Conservation (phyloP, 2,329 filamentous ascomycete genomes). For the Trichoderma semiorbis region DNA sequence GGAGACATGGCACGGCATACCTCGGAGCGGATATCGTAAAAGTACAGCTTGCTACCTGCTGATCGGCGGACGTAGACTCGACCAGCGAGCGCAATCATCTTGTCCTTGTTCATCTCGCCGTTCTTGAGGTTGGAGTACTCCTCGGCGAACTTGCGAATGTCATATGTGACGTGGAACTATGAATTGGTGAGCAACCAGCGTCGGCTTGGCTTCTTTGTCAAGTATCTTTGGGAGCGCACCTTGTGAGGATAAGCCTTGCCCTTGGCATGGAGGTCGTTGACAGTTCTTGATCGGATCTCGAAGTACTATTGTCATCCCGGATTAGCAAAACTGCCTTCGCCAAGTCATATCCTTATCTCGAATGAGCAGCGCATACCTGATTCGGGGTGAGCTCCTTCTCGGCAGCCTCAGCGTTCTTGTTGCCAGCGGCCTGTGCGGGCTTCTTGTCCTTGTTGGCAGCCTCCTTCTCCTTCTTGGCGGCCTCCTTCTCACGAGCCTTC, state of each 20-base stretch:
- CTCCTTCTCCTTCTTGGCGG: slow-evolving; percentile 84
- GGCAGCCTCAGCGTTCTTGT: slow-evolving; percentile 57
- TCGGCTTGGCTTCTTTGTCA: too few species aligned
- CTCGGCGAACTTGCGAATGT: slow-evolving; percentile 73
- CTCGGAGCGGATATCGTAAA: slow-evolving; percentile 66
- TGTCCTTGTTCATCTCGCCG: slow-evolving; percentile 75
- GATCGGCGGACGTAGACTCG: slow-evolving; percentile 86
- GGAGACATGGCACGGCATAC: slow-evolving; percentile 15
- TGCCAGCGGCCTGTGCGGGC: slow-evolving; percentile 23
- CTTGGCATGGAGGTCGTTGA: slow-evolving; percentile 48
- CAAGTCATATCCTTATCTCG: too few species aligned
- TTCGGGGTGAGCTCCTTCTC: slow-evolving; percentile 57
- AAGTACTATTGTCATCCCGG: slow-evolving; percentile 60
- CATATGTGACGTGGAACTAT: slow-evolving; percentile 76
- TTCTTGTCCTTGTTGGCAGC: slow-evolving; percentile 51
- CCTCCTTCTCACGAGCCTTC: slow-evolving; percentile 84
- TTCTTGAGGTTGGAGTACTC: slow-evolving; percentile 81
- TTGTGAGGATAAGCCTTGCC: slow-evolving; percentile 74
- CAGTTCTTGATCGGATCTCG: slow-evolving; percentile 82
- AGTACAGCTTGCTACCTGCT: slow-evolving; percentile 79
- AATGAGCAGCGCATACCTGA: slow-evolving; percentile 35
- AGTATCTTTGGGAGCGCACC: slow-evolving; percentile 28
- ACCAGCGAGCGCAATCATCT: slow-evolving; percentile 72
- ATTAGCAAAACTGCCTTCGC: neutral
- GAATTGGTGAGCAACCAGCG: neutral